Evolutionary conservation across 179 eudicot species (phyloP).

Genomic region (Corrigiola litoralis): DNA sequence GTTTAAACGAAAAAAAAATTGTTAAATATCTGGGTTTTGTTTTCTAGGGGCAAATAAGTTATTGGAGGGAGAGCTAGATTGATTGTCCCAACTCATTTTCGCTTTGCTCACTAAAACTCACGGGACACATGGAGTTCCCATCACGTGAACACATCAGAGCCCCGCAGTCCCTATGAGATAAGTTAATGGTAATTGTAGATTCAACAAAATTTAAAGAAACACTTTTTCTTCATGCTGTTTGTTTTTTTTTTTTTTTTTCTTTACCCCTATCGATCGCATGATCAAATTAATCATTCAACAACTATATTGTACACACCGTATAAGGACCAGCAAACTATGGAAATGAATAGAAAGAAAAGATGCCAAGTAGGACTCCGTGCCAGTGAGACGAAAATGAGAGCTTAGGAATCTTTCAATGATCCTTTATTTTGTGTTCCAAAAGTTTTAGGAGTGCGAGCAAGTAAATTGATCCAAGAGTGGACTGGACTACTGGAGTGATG

Average conservation of each 20-base stretch:
- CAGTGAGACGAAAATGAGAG: background rate
- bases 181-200: background rate
- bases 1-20: too few relatives aligned
- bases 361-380: background rate
- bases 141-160: slow-evolving; percentile 25
- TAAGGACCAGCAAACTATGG: too few relatives aligned
- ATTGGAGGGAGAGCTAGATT: too few relatives aligned
- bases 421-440: too few relatives aligned
- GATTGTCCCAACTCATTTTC: slow-evolving; percentile 19
- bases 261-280: background rate
- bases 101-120: slow-evolving; percentile 17
- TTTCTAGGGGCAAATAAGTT: too few relatives aligned
- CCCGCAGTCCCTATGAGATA: slow-evolving; percentile 15
- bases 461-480: too few relatives aligned
- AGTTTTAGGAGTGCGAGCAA: too few relatives aligned
- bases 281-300: background rate
- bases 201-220: background rate
- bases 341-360: too few relatives aligned
- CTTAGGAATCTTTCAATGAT: background rate
- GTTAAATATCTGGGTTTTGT: too few relatives aligned
- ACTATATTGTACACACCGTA: background rate
- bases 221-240: background rate
- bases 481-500: too few relatives aligned
- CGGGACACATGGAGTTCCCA: slow-evolving; percentile 23
- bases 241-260: background rate